Evolutionary conservation across 2,329 filamentous ascomycete species (phyloP).

Genomic region (Neofusicoccum kwambonambiense): DNA sequence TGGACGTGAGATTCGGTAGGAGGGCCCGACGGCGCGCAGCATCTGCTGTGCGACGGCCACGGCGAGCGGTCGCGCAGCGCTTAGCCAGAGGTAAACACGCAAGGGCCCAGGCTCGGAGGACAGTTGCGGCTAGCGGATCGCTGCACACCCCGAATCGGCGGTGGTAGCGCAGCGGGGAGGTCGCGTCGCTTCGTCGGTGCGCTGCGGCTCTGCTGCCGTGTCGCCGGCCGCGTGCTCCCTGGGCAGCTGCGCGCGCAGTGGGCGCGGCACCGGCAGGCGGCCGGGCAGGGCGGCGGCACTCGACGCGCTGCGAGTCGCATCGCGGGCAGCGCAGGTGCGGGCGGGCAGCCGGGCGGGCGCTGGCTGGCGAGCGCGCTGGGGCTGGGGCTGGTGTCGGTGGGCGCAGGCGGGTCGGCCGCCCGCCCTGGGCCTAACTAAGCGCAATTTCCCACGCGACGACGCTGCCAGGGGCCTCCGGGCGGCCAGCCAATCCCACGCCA

Average conservation of each 20-base stretch:
- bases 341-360: neutral
- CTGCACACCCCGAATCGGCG: neutral
- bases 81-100: neutral
- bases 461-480: neutral
- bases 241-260: neutral
- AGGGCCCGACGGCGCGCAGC: neutral
- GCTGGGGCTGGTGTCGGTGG: neutral
- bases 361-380: neutral
- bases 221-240: neutral
- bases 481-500: slow-evolving; percentile 6
- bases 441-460: slow-evolving; percentile 16
- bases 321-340: too few relatives aligned
- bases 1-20: neutral
- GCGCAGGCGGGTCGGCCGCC: neutral
- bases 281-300: too few relatives aligned
- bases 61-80: neutral
- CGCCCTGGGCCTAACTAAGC: neutral
- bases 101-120: neutral
- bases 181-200: neutral
- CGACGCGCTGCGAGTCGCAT: too few relatives aligned
- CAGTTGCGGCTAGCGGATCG: neutral
- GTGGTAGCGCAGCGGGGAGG: neutral
- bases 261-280: neutral
- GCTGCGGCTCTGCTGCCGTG: neutral
- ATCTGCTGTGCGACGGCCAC: neutral